Base-by-base conservation (phyloP, 1,284 basidiomycete genomes). In the Austropuccinia psidii region DNA sequence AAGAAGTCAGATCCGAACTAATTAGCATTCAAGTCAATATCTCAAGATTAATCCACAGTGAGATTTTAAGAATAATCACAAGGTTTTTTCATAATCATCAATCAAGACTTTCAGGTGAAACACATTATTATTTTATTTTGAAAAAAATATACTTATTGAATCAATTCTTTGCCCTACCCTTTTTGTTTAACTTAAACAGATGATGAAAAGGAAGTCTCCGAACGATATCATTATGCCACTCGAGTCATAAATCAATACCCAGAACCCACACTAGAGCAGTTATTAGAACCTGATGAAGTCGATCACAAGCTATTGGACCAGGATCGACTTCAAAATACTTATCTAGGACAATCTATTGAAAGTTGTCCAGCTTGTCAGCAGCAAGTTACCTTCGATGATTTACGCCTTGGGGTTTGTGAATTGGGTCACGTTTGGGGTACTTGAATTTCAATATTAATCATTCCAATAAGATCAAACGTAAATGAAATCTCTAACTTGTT, bases 341-440 rank as follows among this genome's bases (percentile, higher is more conserved):
- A 6, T 50, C 43, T 45, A 35, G 27, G 31, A 35, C 6, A 17
- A 31, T 17, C 37, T 8, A 15, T 43, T 9, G 67, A 70, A 35
- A 11, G 17, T 21, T 70, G 67, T 70, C 67, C 67, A 4, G 67
- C 67, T 29, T 70, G 67, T 61, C 39, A 45, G 17, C 17, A 33
- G 29, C 21, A 21, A 4, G 47, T 70, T 27, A 29, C 41, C 27
- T 70, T 70, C 50, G 67, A 70, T 33, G 39, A 57, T 39, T 43
- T 70, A 3, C 39, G 41, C 31, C 37, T 70, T 15, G 67, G 52
- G 15, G 37, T 70, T 33, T 70, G 67, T 39, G 39, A 47, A 29
- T 19, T 31, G 9, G 67, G 67, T 1, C 67, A 70, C 39, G 55
- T 70, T 4, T 70, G 67, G 67, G 67, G 67, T 70, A 24, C 27